phyloP scores from a whole-genome alignment of 225 moss, liverwort and hornwort genomes.

The Pseudisothecium myosuroides region DNA sequence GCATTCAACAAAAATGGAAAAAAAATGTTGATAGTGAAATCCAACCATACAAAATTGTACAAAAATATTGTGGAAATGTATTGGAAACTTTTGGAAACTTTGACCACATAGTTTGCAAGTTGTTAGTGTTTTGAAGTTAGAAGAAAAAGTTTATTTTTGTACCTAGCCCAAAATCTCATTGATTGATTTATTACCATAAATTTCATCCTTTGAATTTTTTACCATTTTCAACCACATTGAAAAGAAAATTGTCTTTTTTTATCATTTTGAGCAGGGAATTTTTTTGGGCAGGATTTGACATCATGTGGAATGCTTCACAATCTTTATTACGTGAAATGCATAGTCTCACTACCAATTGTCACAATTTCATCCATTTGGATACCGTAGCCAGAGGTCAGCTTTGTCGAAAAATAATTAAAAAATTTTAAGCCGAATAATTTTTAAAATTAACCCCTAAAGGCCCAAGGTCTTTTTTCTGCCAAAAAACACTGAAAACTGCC shows the following conservation, averaged over 20 bases:
- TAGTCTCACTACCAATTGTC: not conserved
- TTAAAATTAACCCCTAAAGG: no score
- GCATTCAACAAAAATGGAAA: not conserved
- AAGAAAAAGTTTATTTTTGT: no score
- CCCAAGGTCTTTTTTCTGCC: no score
- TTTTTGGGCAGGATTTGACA: fast-evolving
- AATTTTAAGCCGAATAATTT: no score
- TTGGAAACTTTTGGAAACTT: no score
- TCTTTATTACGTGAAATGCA: not conserved
- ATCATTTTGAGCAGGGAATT: not conserved
- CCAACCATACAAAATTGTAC: not conserved
- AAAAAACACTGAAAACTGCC: no score
- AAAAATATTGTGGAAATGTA: not conserved
- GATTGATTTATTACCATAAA: not conserved
- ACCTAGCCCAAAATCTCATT: not conserved
- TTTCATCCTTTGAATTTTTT: fast-evolving
- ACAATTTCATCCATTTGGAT: not conserved
- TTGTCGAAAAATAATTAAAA: no score
- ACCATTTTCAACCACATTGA: not conserved
- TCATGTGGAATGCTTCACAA: not conserved
- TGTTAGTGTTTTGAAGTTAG: not conserved
- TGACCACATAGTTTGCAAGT: not conserved
- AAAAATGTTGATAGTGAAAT: not conserved
- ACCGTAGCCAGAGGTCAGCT: no score
- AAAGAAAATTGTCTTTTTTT: not conserved